Conservation (phyloP, 2,329 filamentous ascomycete species). For the Pseudovirgaria hyperparasitica region DNA sequence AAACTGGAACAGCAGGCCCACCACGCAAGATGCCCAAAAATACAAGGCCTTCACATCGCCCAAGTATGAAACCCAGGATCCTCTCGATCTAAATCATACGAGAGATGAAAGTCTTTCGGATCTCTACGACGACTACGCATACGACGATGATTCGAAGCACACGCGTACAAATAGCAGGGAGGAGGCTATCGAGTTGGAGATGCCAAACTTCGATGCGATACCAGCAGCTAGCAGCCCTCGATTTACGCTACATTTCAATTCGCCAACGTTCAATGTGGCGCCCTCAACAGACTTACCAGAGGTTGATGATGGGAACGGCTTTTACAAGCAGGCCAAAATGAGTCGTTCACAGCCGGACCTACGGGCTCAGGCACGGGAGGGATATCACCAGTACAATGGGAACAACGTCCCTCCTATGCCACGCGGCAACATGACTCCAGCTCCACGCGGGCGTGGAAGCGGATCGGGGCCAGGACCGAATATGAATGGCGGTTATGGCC, state of each 20-base stretch:
- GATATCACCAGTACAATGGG: constrained; percentile 13
- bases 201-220: constrained; percentile 51
- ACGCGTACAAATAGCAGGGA: constrained; percentile 17
- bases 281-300: too few species aligned
- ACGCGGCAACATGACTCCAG: constrained; percentile 27
- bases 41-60: constrained; percentile 9
- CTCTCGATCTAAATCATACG: constrained; percentile 12
- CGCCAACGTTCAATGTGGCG: too few species aligned
- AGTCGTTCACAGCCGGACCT: constrained; percentile 58
- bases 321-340: constrained; percentile 34
- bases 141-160: constrained; percentile 21
- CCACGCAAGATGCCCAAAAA: constrained; percentile 1
- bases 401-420: constrained; percentile 34
- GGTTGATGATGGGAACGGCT: too few species aligned
- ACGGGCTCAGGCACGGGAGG: constrained; percentile 18
- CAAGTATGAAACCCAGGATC: constrained; percentile 11
- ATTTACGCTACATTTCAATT: too few species aligned
- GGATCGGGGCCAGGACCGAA: too few species aligned
- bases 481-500: background rate
- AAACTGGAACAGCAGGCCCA: constrained; percentile 8
- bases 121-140: constrained; percentile 38
- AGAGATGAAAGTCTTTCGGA: constrained; percentile 33
- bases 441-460: too few species aligned
- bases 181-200: constrained; percentile 39
- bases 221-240: constrained; percentile 22